Conservation (phyloP, 2,329 filamentous ascomycete species). For the Boeremia exigua region DNA sequence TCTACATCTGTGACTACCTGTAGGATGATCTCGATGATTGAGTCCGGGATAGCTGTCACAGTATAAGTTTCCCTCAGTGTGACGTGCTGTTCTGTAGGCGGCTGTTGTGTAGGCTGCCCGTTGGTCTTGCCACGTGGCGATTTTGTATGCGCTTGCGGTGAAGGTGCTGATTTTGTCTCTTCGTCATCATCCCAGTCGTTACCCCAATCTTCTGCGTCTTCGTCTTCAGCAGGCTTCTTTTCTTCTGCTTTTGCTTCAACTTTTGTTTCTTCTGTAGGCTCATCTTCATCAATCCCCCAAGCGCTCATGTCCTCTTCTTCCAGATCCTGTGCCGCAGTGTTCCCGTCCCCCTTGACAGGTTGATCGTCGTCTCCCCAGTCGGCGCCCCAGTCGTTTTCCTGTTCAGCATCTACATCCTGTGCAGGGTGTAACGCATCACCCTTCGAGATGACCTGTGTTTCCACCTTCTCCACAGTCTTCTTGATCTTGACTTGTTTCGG, state of each 20-base stretch:
- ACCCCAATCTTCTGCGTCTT: slow-evolving; percentile 74
- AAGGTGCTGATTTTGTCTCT: slow-evolving; percentile 24
- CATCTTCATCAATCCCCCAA: slow-evolving; percentile 55
- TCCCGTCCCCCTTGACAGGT: slow-evolving; percentile 12
- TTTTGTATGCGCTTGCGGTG: slow-evolving; percentile 18
- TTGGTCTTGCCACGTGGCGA: slow-evolving; percentile 42
- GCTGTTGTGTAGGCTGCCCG: slow-evolving; percentile 34
- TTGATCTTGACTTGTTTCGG: slow-evolving; percentile 69
- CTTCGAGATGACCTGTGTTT: slow-evolving; percentile 78
- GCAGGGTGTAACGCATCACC: slow-evolving; percentile 70
- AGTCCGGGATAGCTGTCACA: slow-evolving; percentile 85
- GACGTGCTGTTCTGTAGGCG: slow-evolving; percentile 63
- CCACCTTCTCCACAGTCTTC: slow-evolving; percentile 79
- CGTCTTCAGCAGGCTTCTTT: slow-evolving; percentile 37
- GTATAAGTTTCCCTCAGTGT: slow-evolving; percentile 85
- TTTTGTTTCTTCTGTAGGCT: slow-evolving; percentile 28
- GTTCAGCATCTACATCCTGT: slow-evolving; percentile 53
- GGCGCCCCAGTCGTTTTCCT: slow-evolving; percentile 73
- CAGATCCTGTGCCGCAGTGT: slow-evolving; percentile 21
- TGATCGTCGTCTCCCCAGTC: slow-evolving; percentile 73
- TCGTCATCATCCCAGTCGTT: slow-evolving; percentile 72
- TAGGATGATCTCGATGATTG: slow-evolving; percentile 73
- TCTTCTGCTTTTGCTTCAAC: slow-evolving; percentile 45
- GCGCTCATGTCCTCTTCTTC: slow-evolving; percentile 58
- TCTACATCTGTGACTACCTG: slow-evolving; percentile 54